Conservation (phyloP, 495 filamentous ascomycete genomes). For the Cercophora samala region DNA sequence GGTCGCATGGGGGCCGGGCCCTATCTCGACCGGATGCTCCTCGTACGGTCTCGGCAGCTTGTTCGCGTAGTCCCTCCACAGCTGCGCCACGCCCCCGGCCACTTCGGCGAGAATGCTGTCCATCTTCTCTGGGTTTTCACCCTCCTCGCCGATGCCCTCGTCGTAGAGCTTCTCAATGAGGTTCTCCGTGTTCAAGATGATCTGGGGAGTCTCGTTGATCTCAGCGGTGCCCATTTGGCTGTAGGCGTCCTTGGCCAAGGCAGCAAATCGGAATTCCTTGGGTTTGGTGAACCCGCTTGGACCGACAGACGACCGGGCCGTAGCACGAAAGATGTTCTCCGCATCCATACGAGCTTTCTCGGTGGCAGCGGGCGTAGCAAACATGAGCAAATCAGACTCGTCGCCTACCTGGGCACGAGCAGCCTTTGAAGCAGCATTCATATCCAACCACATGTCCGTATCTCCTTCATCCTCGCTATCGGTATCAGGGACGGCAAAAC, state of each 20-base stretch:
- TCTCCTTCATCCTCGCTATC: constrained; percentile 33
- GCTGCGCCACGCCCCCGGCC: constrained; percentile 50
- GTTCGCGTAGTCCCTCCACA: constrained; percentile 57
- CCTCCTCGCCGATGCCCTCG: constrained; percentile 49
- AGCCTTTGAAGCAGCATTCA: constrained; percentile 18
- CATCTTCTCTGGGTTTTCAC: constrained; percentile 51
- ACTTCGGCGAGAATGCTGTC: constrained; percentile 54
- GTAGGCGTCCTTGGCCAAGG: constrained; percentile 52
- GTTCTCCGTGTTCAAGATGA: constrained; percentile 57
- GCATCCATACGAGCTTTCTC: constrained; percentile 44
- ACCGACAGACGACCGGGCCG: constrained; percentile 37
- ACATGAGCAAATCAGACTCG: constrained; percentile 45
- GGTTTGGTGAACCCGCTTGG: constrained; percentile 21
- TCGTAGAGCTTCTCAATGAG: constrained; percentile 53
- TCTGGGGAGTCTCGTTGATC: constrained; percentile 47
- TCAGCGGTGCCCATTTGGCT: constrained; percentile 42
- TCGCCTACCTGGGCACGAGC: constrained; percentile 25
- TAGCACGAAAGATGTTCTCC: constrained; percentile 44
- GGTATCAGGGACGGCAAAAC: background rate
- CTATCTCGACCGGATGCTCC: constrained; percentile 57
- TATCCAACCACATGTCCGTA: constrained; percentile 36
- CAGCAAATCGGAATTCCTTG: constrained; percentile 42
- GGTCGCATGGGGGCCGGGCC: constrained; percentile 57
- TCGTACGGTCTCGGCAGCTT: constrained; percentile 45
- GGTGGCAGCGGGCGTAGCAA: constrained; percentile 47